Conservation (phyloP, 495 filamentous ascomycete species). For the Aspergillus indologenus region DNA sequence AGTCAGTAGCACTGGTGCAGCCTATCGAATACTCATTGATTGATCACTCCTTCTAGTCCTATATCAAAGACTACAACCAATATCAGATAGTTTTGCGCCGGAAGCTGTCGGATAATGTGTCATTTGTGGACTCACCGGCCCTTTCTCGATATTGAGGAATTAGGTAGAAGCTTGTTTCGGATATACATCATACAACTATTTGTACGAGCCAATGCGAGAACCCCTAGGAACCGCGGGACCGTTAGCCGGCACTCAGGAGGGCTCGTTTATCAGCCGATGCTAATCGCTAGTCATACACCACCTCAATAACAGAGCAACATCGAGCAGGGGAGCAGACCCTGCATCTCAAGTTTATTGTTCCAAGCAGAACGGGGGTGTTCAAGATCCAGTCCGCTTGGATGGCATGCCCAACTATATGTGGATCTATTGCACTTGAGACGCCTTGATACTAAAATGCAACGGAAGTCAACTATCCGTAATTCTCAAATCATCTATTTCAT, state of each 20-base stretch:
- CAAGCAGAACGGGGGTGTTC: background rate
- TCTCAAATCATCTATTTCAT: background rate
- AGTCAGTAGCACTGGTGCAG: background rate
- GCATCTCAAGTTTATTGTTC: background rate
- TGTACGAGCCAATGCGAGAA: background rate
- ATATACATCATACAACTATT: background rate
- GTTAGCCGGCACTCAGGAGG: background rate
- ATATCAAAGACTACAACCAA: background rate
- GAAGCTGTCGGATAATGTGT: background rate
- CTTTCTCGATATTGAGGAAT: background rate
- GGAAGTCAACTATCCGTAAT: background rate
- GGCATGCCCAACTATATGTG: background rate
- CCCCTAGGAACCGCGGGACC: background rate
- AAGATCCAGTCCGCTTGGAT: background rate
- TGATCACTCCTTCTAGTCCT: background rate
- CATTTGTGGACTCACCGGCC: background rate
- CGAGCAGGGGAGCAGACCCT: background rate
- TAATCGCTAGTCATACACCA: slow-evolving; percentile 6
- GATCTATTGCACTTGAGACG: background rate
- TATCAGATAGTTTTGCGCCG: background rate
- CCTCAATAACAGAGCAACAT: background rate
- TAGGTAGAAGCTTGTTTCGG: background rate
- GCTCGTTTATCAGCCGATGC: background rate
- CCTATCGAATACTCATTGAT: background rate
- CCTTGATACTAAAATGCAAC: background rate